phyloP scores from a whole-genome alignment of 345 rosid species.

The Eutrema yunnanense region DNA sequence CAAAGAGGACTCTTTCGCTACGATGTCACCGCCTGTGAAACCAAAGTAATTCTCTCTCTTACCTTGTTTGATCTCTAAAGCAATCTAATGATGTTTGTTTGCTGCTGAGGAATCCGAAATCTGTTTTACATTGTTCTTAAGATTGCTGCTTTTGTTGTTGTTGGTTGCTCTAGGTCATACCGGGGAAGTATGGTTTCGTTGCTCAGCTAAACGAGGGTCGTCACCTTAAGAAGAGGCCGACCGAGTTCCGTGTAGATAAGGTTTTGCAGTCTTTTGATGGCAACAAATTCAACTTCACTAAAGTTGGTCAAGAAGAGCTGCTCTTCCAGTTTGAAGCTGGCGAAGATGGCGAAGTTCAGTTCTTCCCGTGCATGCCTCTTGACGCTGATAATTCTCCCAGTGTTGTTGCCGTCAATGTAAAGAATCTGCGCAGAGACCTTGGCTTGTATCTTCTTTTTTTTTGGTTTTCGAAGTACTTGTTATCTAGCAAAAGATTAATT shows the following conservation, averaged over 20 bases:
- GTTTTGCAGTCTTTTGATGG: slow-evolving; percentile 95
- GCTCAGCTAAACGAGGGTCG: slow-evolving; percentile 99
- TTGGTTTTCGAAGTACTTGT: background rate
- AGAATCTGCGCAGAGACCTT: background rate
- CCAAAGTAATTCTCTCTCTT: slow-evolving; percentile 50
- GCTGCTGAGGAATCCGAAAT: background rate
- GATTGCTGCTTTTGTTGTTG: background rate
- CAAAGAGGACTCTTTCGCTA: slow-evolving; percentile 96
- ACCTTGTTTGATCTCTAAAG: background rate
- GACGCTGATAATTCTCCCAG: slow-evolving; percentile 75
- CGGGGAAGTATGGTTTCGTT: slow-evolving; percentile 82
- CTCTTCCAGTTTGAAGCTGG: slow-evolving; percentile 95
- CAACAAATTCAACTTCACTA: slow-evolving; percentile 92
- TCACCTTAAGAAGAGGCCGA: slow-evolving; percentile 98
- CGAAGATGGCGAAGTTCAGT: slow-evolving; percentile 64
- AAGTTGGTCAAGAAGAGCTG: slow-evolving; percentile 96
- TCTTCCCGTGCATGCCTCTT: slow-evolving; percentile 64
- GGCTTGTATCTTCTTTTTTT: background rate
- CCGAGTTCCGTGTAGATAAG: slow-evolving; percentile 93
- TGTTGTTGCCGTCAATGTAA: slow-evolving; percentile 94
- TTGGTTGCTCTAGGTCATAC: slow-evolving; percentile 55
- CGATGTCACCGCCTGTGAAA: slow-evolving; percentile 92
- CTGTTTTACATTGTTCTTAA: background rate
- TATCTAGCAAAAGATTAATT: background rate
- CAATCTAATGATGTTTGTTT: background rate